These are phyloP conservation scores for Pulveroboletus sp. DNA, from an alignment of 768 basidiomycete species.

Conservation along the genomic window DNA sequence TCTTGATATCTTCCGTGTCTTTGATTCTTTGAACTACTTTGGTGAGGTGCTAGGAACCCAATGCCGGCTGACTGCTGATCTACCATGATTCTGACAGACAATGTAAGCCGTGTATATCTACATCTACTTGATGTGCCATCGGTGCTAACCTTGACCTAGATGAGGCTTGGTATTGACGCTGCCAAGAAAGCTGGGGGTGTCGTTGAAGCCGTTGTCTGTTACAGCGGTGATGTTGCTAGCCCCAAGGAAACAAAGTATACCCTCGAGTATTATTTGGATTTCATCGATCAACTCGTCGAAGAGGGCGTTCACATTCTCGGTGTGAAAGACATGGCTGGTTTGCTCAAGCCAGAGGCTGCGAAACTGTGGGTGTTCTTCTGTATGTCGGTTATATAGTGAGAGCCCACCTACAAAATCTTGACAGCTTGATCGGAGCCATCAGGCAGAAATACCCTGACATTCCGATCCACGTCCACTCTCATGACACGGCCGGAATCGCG, in stretches of 20 bases:
- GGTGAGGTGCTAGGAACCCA: slow-evolving; percentile 44
- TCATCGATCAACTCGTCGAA: slow-evolving; percentile 85
- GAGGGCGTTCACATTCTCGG: slow-evolving; percentile 97
- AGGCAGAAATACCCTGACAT: slow-evolving; percentile 95
- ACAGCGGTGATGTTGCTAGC: slow-evolving; percentile 95
- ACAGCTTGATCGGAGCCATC: slow-evolving; percentile 88
- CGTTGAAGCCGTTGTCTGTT: slow-evolving; percentile 95
- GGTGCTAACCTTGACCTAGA: slow-evolving; percentile 43
- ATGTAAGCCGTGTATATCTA: slow-evolving; percentile 42
- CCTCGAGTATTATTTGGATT: slow-evolving; percentile 93
- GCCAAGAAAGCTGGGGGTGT: slow-evolving; percentile 99
- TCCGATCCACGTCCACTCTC: slow-evolving; percentile 98
- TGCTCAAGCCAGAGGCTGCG: slow-evolving; percentile 93
- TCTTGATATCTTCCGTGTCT: slow-evolving; percentile 98
- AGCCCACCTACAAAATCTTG: slow-evolving; percentile 7
- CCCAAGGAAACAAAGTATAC: slow-evolving; percentile 97
- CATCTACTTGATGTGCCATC: background rate
- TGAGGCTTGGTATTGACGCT: slow-evolving; percentile 97
- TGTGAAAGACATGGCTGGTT: slow-evolving; percentile 98
- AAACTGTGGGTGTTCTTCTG: slow-evolving; percentile 62
- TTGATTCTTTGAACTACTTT: slow-evolving; percentile 98
- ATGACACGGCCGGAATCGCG: slow-evolving; percentile 98
- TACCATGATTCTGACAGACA: slow-evolving; percentile 45
- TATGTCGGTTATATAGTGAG: background rate
- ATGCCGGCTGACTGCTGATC: slow-evolving; percentile 1